phyloP scores from a whole-genome alignment of 1,139 yeast species.

The Eremothecium cymbalariae region DNA sequence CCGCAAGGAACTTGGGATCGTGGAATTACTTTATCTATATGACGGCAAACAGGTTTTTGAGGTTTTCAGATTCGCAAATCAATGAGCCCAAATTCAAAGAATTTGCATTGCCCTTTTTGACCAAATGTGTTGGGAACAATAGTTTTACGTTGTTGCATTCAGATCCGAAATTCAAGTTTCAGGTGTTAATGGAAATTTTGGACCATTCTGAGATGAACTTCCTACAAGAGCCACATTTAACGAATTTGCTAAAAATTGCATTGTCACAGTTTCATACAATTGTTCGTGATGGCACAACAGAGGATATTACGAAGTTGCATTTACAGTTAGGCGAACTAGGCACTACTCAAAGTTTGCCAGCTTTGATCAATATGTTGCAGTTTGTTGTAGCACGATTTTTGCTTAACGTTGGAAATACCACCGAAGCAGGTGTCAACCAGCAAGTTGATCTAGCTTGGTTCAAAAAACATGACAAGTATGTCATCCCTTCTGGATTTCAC shows the following conservation, averaged over 20 bases:
- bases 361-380: slow-evolving; percentile 27
- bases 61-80: slow-evolving; percentile 12
- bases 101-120: slow-evolving; percentile 7
- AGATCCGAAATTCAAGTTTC: slow-evolving; percentile 15
- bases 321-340: slow-evolving; percentile 18
- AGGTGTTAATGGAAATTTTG: slow-evolving; percentile 33
- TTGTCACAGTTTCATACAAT: slow-evolving; percentile 8
- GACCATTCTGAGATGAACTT: slow-evolving; percentile 35
- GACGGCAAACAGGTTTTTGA: slow-evolving; percentile 13
- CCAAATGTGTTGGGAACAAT: slow-evolving; percentile 8
- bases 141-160: slow-evolving; percentile 10
- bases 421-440: slow-evolving; percentile 4
- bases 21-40: slow-evolving; percentile 12
- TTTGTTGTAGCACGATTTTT: slow-evolving; percentile 20
- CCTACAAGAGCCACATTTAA: slow-evolving; percentile 24
- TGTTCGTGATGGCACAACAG: slow-evolving; percentile 1
- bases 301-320: slow-evolving; percentile 17
- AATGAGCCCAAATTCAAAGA: slow-evolving; percentile 7
- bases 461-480: slow-evolving; percentile 10
- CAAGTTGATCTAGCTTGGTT: slow-evolving; percentile 12
- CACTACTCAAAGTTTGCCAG: slow-evolving; percentile 26
- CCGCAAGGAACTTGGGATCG: slow-evolving; percentile 3
- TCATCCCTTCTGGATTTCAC: slow-evolving; percentile 26
- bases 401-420: slow-evolving; percentile 13
- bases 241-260: slow-evolving; percentile 15